phyloP scores from a whole-genome alignment of 2,329 filamentous ascomycete genomes.

The Colletotrichum chlorophyti region DNA sequence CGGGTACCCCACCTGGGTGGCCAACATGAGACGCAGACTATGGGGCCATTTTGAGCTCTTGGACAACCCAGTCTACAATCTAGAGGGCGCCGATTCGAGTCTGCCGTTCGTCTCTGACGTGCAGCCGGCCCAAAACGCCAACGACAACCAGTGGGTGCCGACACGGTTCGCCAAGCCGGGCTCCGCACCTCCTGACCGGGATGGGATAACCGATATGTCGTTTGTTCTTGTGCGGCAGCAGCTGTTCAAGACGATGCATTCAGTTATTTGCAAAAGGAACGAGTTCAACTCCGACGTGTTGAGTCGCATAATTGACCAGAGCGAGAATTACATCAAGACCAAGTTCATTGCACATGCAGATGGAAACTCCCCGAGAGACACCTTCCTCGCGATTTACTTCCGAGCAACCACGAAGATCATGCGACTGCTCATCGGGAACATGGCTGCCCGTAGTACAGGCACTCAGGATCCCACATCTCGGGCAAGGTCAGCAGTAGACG shows the following conservation, averaged over 20 bases:
- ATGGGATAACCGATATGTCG: conserved; percentile 31
- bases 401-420: conserved; percentile 4
- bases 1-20: conserved; percentile 19
- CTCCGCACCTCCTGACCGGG: conserved; percentile 22
- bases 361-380: background rate
- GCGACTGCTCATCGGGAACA: conserved; percentile 1
- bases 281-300: conserved; percentile 8
- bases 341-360: conserved; percentile 23
- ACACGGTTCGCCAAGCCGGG: conserved; percentile 28
- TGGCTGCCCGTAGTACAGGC: background rate
- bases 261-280: conserved; percentile 3
- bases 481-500: background rate
- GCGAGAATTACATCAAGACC: conserved; percentile 5
- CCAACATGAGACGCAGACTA: conserved; percentile 14
- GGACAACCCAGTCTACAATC: conserved; percentile 29
- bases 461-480: conserved; percentile 3
- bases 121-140: conserved; percentile 23
- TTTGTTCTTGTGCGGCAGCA: conserved; percentile 26
- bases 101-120: conserved; percentile 24
- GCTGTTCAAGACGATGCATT: conserved; percentile 9
- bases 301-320: conserved; percentile 13
- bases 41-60: conserved; percentile 27
- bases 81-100: conserved; percentile 29
- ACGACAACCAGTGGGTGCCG: conserved; percentile 30
- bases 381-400: conserved; percentile 1